phyloP scores from a whole-genome alignment of 352 stramenopile genomes.

The Phytopythium kandeliae region DNA sequence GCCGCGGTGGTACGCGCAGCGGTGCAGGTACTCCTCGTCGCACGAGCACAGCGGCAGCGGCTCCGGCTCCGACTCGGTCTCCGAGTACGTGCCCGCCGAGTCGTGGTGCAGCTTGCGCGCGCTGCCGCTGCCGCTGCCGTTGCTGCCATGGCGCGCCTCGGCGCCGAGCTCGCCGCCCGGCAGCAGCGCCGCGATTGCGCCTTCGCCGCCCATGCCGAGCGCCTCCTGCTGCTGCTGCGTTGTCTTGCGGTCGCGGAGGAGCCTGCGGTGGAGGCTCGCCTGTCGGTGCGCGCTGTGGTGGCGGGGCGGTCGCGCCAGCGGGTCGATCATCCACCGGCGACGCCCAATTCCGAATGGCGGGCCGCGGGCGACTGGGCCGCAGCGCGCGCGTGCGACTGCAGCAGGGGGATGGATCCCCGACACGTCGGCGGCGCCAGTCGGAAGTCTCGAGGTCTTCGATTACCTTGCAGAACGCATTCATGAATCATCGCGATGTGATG shows the following conservation, averaged over 20 bases:
- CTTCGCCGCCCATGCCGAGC: conserved; percentile 11
- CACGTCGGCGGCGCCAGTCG: no score
- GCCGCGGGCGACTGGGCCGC: neutral
- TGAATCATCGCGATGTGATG: no score
- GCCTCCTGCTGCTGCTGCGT: neutral
- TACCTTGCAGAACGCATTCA: no score
- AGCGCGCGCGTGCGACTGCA: neutral
- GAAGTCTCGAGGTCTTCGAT: no score
- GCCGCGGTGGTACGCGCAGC: conserved; percentile 39
- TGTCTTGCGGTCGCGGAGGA: neutral
- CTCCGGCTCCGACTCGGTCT: conserved; percentile 49
- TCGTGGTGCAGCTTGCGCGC: conserved; percentile 20
- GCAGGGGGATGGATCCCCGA: no score
- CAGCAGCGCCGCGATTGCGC: conserved; percentile 3
- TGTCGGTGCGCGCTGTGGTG: conserved; percentile 8
- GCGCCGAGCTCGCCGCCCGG: neutral
- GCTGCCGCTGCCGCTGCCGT: neutral
- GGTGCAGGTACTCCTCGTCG: conserved; percentile 36
- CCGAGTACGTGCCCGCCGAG: conserved; percentile 31
- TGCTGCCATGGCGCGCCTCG: neutral
- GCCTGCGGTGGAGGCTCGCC: conserved; percentile 4
- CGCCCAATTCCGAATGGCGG: conserved; percentile 9
- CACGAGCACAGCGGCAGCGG: conserved; percentile 41
- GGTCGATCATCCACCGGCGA: conserved; percentile 1
- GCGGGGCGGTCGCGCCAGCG: conserved; percentile 11